These are phyloP conservation scores for Gynandropsis gynandra DNA, from an alignment of 345 rosid species.

Conservation along the genomic window DNA sequence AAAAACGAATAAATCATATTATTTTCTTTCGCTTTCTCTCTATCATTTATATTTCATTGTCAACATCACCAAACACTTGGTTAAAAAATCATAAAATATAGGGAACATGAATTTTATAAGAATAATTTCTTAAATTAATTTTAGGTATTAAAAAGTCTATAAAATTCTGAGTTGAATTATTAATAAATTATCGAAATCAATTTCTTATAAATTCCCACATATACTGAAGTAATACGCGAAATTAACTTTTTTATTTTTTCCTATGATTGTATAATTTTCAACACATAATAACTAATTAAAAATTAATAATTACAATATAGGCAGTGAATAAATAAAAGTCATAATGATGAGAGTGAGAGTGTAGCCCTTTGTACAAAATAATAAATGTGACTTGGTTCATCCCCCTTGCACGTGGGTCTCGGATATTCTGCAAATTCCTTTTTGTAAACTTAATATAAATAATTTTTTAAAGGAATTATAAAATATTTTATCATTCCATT, in stretches of 20 bases:
- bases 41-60: slow-evolving; percentile 13
- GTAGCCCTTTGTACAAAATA: neutral
- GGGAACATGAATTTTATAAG: no score
- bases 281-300: no score
- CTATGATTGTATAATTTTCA: neutral
- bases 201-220: no score
- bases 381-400: slow-evolving; percentile 1
- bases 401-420: slow-evolving; percentile 31
- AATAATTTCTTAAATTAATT: no score
- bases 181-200: no score
- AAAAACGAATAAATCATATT: slow-evolving; percentile 24
- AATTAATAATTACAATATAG: neutral
- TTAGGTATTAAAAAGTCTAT: neutral
- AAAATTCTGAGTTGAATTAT: no score
- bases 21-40: slow-evolving; percentile 14
- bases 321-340: slow-evolving; percentile 17
- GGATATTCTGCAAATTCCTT: slow-evolving; percentile 27
- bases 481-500: no score
- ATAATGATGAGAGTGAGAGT: slow-evolving; percentile 31
- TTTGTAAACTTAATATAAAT: slow-evolving; percentile 11
- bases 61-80: slow-evolving; percentile 20
- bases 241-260: neutral
- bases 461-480: no score
- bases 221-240: no score
- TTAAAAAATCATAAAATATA: neutral